Evolutionary conservation across 345 rosid species (phyloP).

Genomic region (Turnera subulata): DNA sequence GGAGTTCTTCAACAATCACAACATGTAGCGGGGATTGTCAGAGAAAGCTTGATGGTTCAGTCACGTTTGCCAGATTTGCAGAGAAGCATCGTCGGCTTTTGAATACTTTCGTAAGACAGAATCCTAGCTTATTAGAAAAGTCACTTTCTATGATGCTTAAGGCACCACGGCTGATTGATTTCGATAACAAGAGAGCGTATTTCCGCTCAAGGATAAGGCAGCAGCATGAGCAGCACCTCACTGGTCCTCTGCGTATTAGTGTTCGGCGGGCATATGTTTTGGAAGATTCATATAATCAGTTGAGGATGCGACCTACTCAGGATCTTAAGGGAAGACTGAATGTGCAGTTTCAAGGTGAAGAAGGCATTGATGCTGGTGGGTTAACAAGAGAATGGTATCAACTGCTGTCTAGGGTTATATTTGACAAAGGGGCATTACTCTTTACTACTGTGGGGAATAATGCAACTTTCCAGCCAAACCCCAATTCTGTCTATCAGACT

Average conservation of each 20-base stretch:
- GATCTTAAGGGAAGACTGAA: constrained; percentile 91
- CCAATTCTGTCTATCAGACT: constrained; percentile 93
- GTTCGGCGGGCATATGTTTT: constrained; percentile 88
- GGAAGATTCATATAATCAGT: constrained; percentile 97
- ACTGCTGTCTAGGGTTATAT: constrained; percentile 84
- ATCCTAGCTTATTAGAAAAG: constrained; percentile 82
- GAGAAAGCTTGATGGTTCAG: constrained; percentile 66
- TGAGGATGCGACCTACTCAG: constrained; percentile 83
- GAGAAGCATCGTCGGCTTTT: constrained; percentile 92
- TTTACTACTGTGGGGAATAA: constrained; percentile 94
- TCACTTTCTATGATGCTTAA: constrained; percentile 91
- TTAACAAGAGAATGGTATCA: constrained; percentile 99
- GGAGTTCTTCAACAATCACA: constrained; percentile 38
- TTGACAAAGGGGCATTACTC: constrained; percentile 91
- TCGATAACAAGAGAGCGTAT: constrained; percentile 91
- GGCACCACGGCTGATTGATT: constrained; percentile 87
- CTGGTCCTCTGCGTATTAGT: constrained; percentile 87
- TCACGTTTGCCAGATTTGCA: constrained; percentile 79
- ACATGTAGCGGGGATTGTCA: constrained; percentile 50
- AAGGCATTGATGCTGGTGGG: constrained; percentile 99
- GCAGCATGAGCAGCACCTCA: constrained; percentile 80
- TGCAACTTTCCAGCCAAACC: constrained; percentile 94
- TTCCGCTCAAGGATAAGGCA: constrained; percentile 91
- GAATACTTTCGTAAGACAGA: constrained; percentile 87
- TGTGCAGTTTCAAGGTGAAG: constrained; percentile 97